Evolutionary conservation across 768 basidiomycete genomes (phyloP).

Genomic region (Boletus subcaerulescens): DNA sequence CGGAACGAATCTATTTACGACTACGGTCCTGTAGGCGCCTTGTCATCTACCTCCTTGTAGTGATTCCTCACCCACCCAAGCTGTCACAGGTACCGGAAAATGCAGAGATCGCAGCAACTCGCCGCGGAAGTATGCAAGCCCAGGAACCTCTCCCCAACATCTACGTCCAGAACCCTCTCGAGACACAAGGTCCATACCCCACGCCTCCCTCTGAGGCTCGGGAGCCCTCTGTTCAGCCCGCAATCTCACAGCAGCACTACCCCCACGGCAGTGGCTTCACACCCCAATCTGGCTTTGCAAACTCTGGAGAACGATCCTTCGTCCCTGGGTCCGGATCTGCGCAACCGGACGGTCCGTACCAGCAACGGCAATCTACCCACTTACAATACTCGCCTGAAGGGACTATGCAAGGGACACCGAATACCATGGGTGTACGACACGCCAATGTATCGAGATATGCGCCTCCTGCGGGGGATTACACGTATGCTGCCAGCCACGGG

Average conservation of each 20-base stretch:
- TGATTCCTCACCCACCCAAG: constrained; percentile 7
- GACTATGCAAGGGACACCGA: constrained; percentile 12
- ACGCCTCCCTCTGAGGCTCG: constrained; percentile 18
- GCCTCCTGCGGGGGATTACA: constrained; percentile 19
- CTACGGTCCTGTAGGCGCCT: constrained; percentile 22
- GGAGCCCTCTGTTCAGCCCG: constrained; percentile 14
- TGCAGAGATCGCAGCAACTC: constrained; percentile 18
- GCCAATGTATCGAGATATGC: constrained; percentile 15
- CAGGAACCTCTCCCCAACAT: constrained; percentile 23
- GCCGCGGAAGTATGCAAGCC: constrained; percentile 27
- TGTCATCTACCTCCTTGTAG: background rate
- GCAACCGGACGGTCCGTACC: constrained; percentile 13
- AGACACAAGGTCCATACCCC: constrained; percentile 15
- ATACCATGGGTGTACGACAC: constrained; percentile 14
- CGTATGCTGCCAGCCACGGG: constrained; percentile 20
- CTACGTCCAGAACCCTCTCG: constrained; percentile 18
- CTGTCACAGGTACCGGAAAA: constrained; percentile 23
- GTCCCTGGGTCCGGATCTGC: constrained; percentile 9
- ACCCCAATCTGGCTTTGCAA: constrained; percentile 10
- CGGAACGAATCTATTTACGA: constrained; percentile 29
- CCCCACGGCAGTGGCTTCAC: constrained; percentile 13
- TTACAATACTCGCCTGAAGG: constrained; percentile 23
- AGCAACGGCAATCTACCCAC: constrained; percentile 4
- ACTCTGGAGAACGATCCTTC: constrained; percentile 18
- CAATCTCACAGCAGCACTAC: constrained; percentile 18